A percentile compares a stretch with the other conserved stretches of the same genome.
phyloP scores from a whole-genome alignment of 371 early-diverging fungal species.

The Actinomortierella wolfii region DNA sequence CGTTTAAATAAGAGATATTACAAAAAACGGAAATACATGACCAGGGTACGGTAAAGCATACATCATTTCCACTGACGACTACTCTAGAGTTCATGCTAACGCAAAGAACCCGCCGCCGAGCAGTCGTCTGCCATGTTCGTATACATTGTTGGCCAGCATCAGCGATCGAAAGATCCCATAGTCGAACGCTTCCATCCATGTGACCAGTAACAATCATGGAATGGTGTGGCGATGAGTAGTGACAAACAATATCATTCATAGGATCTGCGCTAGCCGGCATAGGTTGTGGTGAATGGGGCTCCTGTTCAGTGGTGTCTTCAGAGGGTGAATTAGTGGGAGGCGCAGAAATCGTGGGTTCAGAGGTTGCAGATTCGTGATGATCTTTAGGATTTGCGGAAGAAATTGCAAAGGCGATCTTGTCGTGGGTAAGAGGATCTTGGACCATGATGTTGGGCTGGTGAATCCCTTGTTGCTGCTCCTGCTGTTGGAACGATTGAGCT shows the following conservation, averaged over 20 bases:
- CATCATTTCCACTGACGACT: conserved; percentile 57
- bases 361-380: background rate
- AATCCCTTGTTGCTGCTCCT: background rate
- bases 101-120: conserved; percentile 60
- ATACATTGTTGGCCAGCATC: conserved; percentile 31
- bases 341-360: background rate
- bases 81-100: conserved; percentile 58
- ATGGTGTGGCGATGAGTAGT: conserved; percentile 50
- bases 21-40: background rate
- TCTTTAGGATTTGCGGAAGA: background rate
- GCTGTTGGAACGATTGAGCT: conserved; percentile 21
- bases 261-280: conserved; percentile 2
- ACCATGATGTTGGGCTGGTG: conserved; percentile 46
- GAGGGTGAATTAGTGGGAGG: background rate
- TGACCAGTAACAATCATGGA: conserved; percentile 58
- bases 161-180: conserved; percentile 52
- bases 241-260: conserved; percentile 53
- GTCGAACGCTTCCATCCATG: conserved; percentile 57
- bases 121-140: conserved; percentile 52
- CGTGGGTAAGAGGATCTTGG: conserved; percentile 27
- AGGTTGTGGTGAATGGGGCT: background rate
- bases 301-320: background rate
- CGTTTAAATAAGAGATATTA: background rate
- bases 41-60: conserved; percentile 7
- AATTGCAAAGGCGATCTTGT: conserved; percentile 18